Base-by-base conservation (phyloP, 768 basidiomycete genomes). In the Agrocybe chaxingu region DNA sequence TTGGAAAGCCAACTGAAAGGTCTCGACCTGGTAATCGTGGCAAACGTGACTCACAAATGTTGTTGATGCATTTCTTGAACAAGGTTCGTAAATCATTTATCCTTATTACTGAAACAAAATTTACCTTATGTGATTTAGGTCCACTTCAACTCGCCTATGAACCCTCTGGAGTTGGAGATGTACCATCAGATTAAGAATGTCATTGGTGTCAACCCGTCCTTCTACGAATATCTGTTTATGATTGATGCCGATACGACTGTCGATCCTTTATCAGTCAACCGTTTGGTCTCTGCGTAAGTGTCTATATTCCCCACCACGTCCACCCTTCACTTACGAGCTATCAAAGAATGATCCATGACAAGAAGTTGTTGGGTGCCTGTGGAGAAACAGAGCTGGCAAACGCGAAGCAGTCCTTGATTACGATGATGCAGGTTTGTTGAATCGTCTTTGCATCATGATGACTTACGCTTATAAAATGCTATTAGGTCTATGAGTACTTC, bases 141-240 rank as follows among this genome's bases (percentile, higher is more conserved):
- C 40, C 97, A 98, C 69, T 98, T 96, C 70, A 92, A 95, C 66
- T 69, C 92, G 16, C 87, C 94, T 0, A 98, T 99, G 97, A 92
- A 89, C 62, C 97, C 97, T 0, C 70, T 96, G 54, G 97, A 99
- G 70, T 71, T 99, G 47, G 97, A 99, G 73, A 96, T 99, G 74
- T 98, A 94, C 64, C 97, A 98, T 66, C 97, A 99, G 69, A 94
- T 98, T 78, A 93, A 98, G 80, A 99, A 99, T 62, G 94, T 98
- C 47, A 98, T 99, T 60, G 97, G 97, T 68, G 93, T 99, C 62
- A 97, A 99, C 69, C 97, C 96, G 2, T 87, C 92, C 0, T 98
- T 98, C 72, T 99, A 98, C 70, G 97, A 98, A 70, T 98, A 95
- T 61, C 57, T 94, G 53, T 89, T 96, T 72, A 93, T 84, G 65